phyloP scores from a whole-genome alignment of 2,329 filamentous ascomycete genomes.

The Phaeosphaeria sp. region DNA sequence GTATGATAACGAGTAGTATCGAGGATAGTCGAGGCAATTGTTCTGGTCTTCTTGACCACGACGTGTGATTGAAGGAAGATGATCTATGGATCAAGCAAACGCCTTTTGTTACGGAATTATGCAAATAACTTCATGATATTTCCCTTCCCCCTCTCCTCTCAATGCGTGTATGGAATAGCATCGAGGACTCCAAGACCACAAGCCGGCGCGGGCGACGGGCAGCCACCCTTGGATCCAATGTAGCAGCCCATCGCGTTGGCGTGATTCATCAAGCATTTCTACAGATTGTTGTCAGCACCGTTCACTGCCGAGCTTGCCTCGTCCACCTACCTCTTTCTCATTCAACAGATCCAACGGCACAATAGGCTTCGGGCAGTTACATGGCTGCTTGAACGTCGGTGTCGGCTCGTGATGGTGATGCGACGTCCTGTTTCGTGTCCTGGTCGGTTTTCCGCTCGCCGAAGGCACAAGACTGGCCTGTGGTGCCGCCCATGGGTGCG shows the following conservation, averaged over 20 bases:
- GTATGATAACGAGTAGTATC: too few relatives aligned
- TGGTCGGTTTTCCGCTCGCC: neutral
- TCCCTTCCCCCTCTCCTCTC: neutral
- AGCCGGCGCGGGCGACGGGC: slow-evolving; percentile 24
- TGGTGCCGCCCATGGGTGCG: slow-evolving; percentile 25
- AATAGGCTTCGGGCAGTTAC: slow-evolving; percentile 33
- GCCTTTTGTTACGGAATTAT: neutral
- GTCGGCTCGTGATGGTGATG: slow-evolving; percentile 36
- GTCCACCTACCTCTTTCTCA: slow-evolving; percentile 28
- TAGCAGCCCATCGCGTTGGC: slow-evolving; percentile 23
- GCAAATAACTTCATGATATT: neutral
- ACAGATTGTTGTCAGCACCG: slow-evolving; percentile 2
- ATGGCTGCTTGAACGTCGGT: slow-evolving; percentile 32
- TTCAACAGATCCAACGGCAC: slow-evolving; percentile 33
- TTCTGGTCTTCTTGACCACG: too few relatives aligned
- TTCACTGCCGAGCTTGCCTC: neutral
- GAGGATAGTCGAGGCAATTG: too few relatives aligned
- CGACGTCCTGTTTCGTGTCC: slow-evolving; percentile 3
- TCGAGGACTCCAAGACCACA: slow-evolving; percentile 20
- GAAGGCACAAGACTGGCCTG: slow-evolving; percentile 7
- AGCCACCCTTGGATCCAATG: slow-evolving; percentile 21
- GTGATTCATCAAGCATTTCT: slow-evolving; percentile 25
- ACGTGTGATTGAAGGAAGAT: neutral
- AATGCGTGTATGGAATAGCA: slow-evolving; percentile 8
- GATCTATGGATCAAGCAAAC: neutral